Evolutionary conservation across 1,284 basidiomycete genomes (phyloP).

Genomic region (Rhodotorula sp.): DNA sequence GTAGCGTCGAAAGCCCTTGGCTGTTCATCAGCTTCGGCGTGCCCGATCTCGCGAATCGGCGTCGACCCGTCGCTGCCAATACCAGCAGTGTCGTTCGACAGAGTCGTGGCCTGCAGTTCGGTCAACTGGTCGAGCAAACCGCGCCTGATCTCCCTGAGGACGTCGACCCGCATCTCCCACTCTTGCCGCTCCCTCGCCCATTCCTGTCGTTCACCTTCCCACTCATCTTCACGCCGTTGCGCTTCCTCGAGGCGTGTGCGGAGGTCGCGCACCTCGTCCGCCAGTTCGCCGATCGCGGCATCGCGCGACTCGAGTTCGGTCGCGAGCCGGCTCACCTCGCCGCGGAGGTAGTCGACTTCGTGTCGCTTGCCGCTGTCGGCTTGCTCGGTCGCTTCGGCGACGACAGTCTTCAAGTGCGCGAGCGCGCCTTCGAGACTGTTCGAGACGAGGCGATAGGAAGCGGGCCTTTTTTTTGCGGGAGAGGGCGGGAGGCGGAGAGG

Average conservation of each 20-base stretch:
- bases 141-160: slow-evolving; percentile 4
- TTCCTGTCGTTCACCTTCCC: neutral
- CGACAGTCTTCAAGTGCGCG: slow-evolving; percentile 1
- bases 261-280: neutral
- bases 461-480: neutral
- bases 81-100: neutral
- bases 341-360: slow-evolving; percentile 10
- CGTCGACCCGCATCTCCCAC: slow-evolving; percentile 8
- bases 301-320: slow-evolving; percentile 9
- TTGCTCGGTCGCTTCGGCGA: neutral
- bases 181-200: slow-evolving; percentile 2
- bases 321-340: slow-evolving; percentile 10
- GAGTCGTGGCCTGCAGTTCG: neutral
- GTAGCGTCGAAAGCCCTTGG: no score
- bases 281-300: neutral
- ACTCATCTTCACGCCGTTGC: neutral
- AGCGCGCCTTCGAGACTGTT: slow-evolving; percentile 14
- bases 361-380: neutral
- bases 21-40: no score
- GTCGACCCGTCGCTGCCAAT: no score
- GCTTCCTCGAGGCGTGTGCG: neutral
- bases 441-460: slow-evolving; percentile 17
- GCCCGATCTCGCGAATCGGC: no score
- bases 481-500: neutral
- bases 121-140: slow-evolving; percentile 7